Evolutionary conservation across 345 rosid genomes (phyloP).

Genomic region (Eucalyptus coolabah): DNA sequence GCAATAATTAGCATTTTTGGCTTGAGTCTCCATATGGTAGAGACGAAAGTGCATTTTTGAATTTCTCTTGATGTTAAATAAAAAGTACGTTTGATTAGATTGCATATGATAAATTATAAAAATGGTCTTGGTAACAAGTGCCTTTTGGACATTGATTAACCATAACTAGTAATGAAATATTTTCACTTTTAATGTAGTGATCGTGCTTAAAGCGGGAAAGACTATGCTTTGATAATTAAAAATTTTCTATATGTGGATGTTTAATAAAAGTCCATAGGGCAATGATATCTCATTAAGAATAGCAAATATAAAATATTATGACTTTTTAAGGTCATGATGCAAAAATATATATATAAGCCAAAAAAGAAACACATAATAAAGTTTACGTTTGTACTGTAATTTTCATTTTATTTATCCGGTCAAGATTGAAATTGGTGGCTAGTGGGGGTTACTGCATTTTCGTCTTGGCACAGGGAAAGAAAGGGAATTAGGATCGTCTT

Average conservation of each 20-base stretch:
- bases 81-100: not conserved
- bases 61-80: not conserved
- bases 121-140: not conserved
- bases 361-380: not conserved
- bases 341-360: not conserved
- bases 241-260: not conserved
- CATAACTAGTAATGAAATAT: not conserved
- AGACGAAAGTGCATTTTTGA: not conserved
- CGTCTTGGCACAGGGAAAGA: not conserved
- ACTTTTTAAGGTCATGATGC: not conserved
- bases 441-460: not conserved
- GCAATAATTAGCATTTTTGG: not conserved
- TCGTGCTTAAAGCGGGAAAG: not conserved
- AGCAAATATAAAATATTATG: not conserved
- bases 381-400: not conserved
- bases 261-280: not conserved
- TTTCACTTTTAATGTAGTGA: not conserved
- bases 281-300: not conserved
- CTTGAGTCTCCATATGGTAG: not conserved
- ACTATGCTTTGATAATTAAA: not conserved
- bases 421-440: not conserved
- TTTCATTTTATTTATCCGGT: not conserved
- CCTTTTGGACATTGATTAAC: not conserved
- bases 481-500: not conserved
- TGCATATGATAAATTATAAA: not conserved